Evolutionary conservation across 1,284 basidiomycete species (phyloP), one percentile per base, ranked within the genome.

Genomic region (Microbotryomycetes sp.): DNA sequence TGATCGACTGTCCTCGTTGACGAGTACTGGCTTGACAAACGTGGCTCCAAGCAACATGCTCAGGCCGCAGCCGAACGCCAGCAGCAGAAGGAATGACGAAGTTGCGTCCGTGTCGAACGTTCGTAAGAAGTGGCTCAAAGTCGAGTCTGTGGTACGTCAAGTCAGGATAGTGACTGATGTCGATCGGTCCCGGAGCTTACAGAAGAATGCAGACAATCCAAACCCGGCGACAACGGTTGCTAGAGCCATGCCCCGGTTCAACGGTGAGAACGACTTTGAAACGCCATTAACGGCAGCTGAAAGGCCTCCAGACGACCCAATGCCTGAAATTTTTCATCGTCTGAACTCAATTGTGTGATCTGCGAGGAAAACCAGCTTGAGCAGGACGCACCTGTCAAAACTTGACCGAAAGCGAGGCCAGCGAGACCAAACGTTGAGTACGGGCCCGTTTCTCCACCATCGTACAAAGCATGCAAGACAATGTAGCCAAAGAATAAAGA

Each of bases 191-290:
- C n/a, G n/a, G n/a, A n/a, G 69, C 36, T 76, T 76, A 54, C 77
- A 77, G 57, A 76, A 70, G 55, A 76, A 75, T 0, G 76, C 76
- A 25, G 74, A 76, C 3, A 77, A 67, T 7, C 76, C 76, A 28
- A 77, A 77, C 2, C 71, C 75, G 3, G 72, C 68, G 22, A 77
- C 63, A 7, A 77, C 75, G 45, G 74, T 54, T 4, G 75, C 73
- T 0, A 76, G 73, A 0, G 75, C 75, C 0, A 74, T 68, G 3
- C 74, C 76, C 31, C 76, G 66, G 9, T 59, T 45, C 60, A 61
- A 67, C 15, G 42, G 46, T 51, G 36, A 42, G 36, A 65, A 70
- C 29, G 53, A 51, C 32, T 63, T 63, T 3, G 66, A 59, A 3
- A 69, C 63, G 25, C 53, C 64, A 48, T 67, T 68, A 0, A 55